Conservation (phyloP, 1,284 basidiomycete genomes). For the Amylostereum chailletii region DNA sequence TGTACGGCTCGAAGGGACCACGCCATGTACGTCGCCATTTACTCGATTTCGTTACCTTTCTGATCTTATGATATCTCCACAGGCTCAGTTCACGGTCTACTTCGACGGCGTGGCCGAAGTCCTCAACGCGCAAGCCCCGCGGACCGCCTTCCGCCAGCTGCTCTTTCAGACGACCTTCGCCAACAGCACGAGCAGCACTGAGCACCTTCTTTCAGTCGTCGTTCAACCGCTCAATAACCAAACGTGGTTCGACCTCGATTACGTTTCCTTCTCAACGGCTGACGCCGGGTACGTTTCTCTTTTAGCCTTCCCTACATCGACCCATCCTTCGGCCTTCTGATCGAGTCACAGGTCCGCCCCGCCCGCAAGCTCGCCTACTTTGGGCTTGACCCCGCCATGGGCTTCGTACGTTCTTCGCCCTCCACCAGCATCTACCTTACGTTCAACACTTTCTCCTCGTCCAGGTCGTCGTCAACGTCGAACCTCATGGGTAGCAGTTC, state of each 20-base stretch:
- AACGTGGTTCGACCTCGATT: conserved; percentile 5
- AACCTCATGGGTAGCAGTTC: background rate
- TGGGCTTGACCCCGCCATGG: too few relatives aligned
- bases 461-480: background rate
- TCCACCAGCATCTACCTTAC: background rate
- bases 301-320: too few relatives aligned
- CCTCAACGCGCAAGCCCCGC: background rate
- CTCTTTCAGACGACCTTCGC: conserved; percentile 1
- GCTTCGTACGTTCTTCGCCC: too few relatives aligned
- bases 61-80: background rate
- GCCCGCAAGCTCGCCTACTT: too few relatives aligned
- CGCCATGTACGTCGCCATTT: background rate
- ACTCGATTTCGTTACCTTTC: background rate
- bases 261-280: conserved; percentile 1
- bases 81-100: conserved; percentile 2
- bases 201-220: conserved; percentile 1
- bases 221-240: background rate
- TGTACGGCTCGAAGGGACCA: conserved; percentile 5
- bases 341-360: too few relatives aligned
- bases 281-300: too few relatives aligned
- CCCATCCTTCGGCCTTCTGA: too few relatives aligned
- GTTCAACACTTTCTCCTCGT: background rate
- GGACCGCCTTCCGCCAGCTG: conserved; percentile 3
- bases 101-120: conserved; percentile 2
- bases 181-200: background rate